Percentiles rank a stretch among this genome's conserved stretches.
Conservation (phyloP, 805 yeast species). For the Ogataea siamensis region DNA sequence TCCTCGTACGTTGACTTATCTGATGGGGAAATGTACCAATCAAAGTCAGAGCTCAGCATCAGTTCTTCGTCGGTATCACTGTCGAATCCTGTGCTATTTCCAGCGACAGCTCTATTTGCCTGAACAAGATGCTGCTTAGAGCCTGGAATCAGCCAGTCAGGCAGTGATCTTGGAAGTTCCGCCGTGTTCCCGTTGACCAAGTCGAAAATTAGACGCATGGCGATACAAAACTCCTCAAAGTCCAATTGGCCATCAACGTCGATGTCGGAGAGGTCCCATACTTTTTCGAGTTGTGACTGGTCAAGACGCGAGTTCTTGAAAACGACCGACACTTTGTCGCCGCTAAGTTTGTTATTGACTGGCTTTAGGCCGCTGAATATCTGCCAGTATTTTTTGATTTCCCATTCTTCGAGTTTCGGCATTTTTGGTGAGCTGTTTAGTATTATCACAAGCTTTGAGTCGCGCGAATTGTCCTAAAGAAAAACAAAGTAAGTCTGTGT, state of each 20-base stretch:
- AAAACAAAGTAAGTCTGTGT: too few relatives aligned
- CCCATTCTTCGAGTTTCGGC: slow-evolving; percentile 89
- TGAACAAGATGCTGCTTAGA: slow-evolving; percentile 81
- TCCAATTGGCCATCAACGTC: slow-evolving; percentile 90
- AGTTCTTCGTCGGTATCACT: slow-evolving; percentile 65
- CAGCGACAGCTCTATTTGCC: slow-evolving; percentile 68
- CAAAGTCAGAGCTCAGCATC: slow-evolving; percentile 64
- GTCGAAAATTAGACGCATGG: slow-evolving; percentile 94
- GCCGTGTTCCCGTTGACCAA: slow-evolving; percentile 66
- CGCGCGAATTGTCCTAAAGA: too few relatives aligned
- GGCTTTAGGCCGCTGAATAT: slow-evolving; percentile 91
- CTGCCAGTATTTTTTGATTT: slow-evolving; percentile 96
- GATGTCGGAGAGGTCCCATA: slow-evolving; percentile 92
- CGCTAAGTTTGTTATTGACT: slow-evolving; percentile 70
- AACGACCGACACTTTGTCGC: slow-evolving; percentile 81
- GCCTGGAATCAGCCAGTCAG: slow-evolving; percentile 91
- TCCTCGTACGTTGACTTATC: slow-evolving; percentile 78
- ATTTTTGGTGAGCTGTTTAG: slow-evolving; percentile 13
- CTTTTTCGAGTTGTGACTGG: slow-evolving; percentile 71
- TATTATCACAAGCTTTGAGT: too few relatives aligned
- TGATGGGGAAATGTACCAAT: slow-evolving; percentile 94
- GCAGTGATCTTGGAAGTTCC: slow-evolving; percentile 68
- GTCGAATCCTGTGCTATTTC: slow-evolving; percentile 30
- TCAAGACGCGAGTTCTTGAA: slow-evolving; percentile 84
- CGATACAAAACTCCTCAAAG: slow-evolving; percentile 96